Percentiles rank a stretch among this genome's conserved stretches.
Conservation (phyloP, 2,329 filamentous ascomycete species). For the Chaetomiaceae sp. region DNA sequence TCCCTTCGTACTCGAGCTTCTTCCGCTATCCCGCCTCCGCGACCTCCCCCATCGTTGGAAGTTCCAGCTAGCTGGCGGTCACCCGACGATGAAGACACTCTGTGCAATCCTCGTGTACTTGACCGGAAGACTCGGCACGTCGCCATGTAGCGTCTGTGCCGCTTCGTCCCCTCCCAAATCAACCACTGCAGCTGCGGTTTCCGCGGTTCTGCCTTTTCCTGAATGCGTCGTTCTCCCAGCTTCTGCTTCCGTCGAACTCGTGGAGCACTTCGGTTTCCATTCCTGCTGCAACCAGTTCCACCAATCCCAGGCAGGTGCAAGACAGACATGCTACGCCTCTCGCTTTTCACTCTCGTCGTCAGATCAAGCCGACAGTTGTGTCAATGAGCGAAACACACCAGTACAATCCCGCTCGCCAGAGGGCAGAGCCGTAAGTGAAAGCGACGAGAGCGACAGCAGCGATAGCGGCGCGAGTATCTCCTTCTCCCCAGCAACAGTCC, state of each 20-base stretch:
- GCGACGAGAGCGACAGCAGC: neutral
- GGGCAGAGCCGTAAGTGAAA: neutral
- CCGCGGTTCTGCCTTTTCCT: neutral
- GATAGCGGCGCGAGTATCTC: neutral
- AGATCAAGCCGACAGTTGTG: too few species aligned
- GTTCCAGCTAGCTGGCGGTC: neutral
- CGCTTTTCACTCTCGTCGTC: slow-evolving; percentile 2
- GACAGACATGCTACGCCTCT: neutral
- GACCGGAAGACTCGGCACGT: neutral
- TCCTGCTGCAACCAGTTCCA: slow-evolving; percentile 3
- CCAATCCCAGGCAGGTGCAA: neutral
- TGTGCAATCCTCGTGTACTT: slow-evolving; percentile 12
- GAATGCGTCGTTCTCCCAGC: slow-evolving; percentile 6
- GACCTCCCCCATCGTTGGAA: slow-evolving; percentile 10
- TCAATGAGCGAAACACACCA: too few species aligned
- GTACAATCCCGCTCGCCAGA: too few species aligned
- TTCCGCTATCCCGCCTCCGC: neutral
- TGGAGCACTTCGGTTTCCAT: neutral
- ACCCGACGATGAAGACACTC: neutral
- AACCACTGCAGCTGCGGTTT: too few species aligned
- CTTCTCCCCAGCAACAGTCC: neutral
- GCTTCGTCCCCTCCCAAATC: too few species aligned
- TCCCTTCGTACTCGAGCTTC: neutral
- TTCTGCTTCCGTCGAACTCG: neutral
- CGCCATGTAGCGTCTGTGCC: neutral